These are phyloP conservation scores for Eucalyptus erythrocorys DNA, from an alignment of 345 rosid genomes.

Conservation along the genomic window DNA sequence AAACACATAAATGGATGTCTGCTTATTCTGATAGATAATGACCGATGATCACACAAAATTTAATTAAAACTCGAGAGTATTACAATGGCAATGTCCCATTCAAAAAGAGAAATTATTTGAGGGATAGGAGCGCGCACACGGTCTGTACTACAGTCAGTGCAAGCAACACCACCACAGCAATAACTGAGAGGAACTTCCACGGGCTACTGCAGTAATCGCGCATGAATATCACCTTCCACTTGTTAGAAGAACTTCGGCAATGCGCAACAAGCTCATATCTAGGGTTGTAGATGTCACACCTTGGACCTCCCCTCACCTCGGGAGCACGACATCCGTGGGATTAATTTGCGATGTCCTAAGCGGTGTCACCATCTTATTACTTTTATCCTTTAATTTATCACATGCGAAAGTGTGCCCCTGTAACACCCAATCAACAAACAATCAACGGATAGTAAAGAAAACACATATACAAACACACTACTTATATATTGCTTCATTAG, in stretches of 20 bases:
- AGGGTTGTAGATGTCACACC: too few relatives aligned
- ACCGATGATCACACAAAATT: background rate
- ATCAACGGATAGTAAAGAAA: too few relatives aligned
- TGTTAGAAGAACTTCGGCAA: background rate
- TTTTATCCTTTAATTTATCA: too few relatives aligned
- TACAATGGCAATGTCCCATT: background rate
- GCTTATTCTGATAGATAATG: background rate
- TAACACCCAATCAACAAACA: too few relatives aligned
- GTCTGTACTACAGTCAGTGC: background rate
- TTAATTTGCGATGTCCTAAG: too few relatives aligned
- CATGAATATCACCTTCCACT: background rate
- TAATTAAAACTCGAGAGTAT: background rate
- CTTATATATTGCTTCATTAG: too few relatives aligned
- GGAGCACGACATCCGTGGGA: rapidly evolving
- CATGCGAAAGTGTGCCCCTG: too few relatives aligned
- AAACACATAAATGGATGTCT: background rate
- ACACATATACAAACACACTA: too few relatives aligned
- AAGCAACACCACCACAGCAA: background rate
- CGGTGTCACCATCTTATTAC: too few relatives aligned
- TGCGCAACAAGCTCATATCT: background rate
- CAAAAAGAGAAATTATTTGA: background rate
- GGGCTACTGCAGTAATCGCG: background rate
- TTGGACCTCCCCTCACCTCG: too few relatives aligned
- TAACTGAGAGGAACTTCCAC: background rate
- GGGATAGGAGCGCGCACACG: background rate